These are phyloP conservation scores for Thalassiosira hispida DNA, from an alignment of 352 stramenopile genomes.

Conservation along the genomic window DNA sequence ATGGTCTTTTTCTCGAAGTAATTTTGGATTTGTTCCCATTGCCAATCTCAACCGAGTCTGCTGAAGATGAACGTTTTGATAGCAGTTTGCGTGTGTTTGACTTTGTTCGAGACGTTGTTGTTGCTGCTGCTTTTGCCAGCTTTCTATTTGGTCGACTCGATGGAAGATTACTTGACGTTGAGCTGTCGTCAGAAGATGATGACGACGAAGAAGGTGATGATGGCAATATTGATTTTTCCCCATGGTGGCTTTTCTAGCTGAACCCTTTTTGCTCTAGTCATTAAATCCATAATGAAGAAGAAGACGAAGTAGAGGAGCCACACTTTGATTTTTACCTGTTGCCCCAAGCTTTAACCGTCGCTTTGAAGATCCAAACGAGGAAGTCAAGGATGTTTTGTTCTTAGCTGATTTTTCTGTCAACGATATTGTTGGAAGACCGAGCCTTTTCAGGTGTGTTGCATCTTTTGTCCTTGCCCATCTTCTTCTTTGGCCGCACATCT, in stretches of 20 bases:
- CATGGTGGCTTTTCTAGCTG: neutral
- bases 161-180: neutral
- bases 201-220: conserved; percentile 9
- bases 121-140: neutral
- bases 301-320: neutral
- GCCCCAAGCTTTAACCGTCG: conserved; percentile 1
- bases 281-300: neutral
- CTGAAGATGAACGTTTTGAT: conserved; percentile 3
- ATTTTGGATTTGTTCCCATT: neutral
- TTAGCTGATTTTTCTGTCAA: neutral
- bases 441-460: neutral
- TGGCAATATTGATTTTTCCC: neutral
- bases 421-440: neutral
- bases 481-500: neutral
- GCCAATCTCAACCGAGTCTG: conserved; percentile 1
- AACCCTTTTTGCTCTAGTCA: neutral
- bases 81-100: neutral
- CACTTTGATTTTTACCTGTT: neutral
- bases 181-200: neutral
- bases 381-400: conserved; percentile 3
- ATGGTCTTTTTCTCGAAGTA: neutral
- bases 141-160: neutral
- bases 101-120: neutral
- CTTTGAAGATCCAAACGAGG: neutral
- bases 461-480: conserved; percentile 7